phyloP scores from a whole-genome alignment of 352 stramenopile species.

The Phytophthora capsici region DNA sequence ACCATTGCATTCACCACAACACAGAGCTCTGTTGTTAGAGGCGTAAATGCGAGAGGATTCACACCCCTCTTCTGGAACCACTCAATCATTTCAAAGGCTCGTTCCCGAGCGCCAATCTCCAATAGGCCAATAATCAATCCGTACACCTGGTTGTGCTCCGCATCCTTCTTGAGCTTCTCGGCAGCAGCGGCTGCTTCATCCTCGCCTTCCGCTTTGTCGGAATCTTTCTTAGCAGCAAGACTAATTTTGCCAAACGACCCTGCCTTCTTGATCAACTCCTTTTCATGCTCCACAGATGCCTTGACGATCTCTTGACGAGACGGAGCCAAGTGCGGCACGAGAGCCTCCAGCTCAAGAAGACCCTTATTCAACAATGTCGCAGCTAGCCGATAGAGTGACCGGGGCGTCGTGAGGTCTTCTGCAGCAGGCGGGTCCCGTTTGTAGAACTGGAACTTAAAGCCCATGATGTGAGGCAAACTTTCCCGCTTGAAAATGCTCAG shows the following conservation, averaged over 20 bases:
- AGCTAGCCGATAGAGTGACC: conserved; percentile 83
- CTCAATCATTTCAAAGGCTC: conserved; percentile 80
- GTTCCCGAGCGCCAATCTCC: conserved; percentile 68
- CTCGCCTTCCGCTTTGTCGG: conserved; percentile 35
- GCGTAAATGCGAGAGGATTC: conserved; percentile 72
- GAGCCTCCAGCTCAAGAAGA: conserved; percentile 73
- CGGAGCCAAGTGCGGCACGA: conserved; percentile 84
- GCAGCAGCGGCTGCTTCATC: conserved; percentile 34
- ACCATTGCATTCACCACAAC: conserved; percentile 73
- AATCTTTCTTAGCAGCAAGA: conserved; percentile 60
- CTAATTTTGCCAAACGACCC: conserved; percentile 78
- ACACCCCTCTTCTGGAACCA: conserved; percentile 76
- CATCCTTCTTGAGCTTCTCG: conserved; percentile 29
- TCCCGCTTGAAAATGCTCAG: conserved; percentile 78
- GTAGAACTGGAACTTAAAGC: conserved; percentile 96
- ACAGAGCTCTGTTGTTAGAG: conserved; percentile 71
- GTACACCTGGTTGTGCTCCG: conserved; percentile 79
- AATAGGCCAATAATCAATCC: conserved; percentile 83
- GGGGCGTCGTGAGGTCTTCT: conserved; percentile 56
- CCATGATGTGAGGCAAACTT: conserved; percentile 89
- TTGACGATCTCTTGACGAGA: conserved; percentile 69
- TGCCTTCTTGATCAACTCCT: conserved; percentile 63
- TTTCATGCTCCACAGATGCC: conserved; percentile 47
- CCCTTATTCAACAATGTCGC: conserved; percentile 89
- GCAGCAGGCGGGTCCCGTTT: conserved; percentile 44